phyloP scores from a whole-genome alignment of 2,329 filamentous ascomycete genomes.

The Fusarium tuaranense region DNA sequence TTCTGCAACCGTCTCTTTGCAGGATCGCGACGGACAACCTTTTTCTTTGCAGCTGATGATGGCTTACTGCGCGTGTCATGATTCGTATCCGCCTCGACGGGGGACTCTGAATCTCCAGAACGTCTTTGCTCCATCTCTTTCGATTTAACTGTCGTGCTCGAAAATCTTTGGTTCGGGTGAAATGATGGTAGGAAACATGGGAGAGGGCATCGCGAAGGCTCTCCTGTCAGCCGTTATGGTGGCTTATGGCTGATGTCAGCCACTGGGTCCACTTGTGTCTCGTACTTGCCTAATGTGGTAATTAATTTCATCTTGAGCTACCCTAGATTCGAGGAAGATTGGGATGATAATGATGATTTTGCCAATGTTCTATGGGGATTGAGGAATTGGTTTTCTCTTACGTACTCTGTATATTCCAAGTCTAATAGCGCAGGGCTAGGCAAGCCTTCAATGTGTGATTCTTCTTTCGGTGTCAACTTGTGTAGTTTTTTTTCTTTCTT shows the following conservation, averaged over 20 bases:
- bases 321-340: background rate
- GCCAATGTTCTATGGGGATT: background rate
- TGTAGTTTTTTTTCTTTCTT: background rate
- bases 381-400: background rate
- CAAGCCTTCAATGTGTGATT: background rate
- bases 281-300: constrained; percentile 8
- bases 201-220: constrained; percentile 1
- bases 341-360: background rate
- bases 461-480: background rate
- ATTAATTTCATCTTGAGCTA: background rate
- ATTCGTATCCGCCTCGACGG: background rate
- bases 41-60: constrained; percentile 17
- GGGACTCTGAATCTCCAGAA: background rate
- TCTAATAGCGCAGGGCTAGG: background rate
- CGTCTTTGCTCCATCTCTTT: constrained; percentile 27
- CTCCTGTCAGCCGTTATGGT: constrained; percentile 28
- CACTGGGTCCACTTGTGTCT: constrained; percentile 22
- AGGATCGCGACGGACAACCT: constrained; percentile 36
- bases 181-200: constrained; percentile 1
- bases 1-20: constrained; percentile 45
- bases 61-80: constrained; percentile 1
- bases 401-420: background rate
- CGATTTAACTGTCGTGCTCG: background rate
- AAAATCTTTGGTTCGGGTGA: background rate
- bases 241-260: constrained; percentile 43